Evolutionary conservation across 2,329 filamentous ascomycete genomes (phyloP).

Genomic region (Ustulina deusta): DNA sequence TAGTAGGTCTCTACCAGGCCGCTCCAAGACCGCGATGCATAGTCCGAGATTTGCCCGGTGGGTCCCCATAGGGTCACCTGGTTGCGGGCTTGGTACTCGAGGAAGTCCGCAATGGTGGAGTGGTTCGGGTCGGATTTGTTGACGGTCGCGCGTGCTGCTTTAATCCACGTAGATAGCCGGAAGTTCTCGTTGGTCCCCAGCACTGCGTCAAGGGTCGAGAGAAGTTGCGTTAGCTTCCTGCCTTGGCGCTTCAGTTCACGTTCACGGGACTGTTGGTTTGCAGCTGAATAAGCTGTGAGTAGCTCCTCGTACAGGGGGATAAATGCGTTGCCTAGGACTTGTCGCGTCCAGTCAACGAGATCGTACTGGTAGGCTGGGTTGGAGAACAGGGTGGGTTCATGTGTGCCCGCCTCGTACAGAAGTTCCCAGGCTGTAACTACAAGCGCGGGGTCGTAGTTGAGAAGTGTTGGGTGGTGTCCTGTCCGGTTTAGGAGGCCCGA

Average conservation of each 20-base stretch:
- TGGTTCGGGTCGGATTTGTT: conserved; percentile 27
- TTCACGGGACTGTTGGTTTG: not conserved
- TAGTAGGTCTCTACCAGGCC: conserved; percentile 38
- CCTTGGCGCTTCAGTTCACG: conserved; percentile 24
- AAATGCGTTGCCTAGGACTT: conserved; percentile 39
- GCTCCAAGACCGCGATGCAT: conserved; percentile 39
- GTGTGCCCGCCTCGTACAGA: conserved; percentile 33
- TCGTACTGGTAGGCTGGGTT: conserved; percentile 41
- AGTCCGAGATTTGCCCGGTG: conserved; percentile 35
- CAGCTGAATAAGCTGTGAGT: conserved; percentile 27
- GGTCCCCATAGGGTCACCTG: conserved; percentile 41
- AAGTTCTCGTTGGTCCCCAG: conserved; percentile 37
- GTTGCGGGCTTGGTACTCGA: conserved; percentile 41
- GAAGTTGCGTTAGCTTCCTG: conserved; percentile 29
- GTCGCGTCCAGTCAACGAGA: conserved; percentile 40
- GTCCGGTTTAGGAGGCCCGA: conserved; percentile 36
- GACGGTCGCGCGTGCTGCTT: conserved; percentile 32
- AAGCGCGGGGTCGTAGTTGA: conserved; percentile 38
- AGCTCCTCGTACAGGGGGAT: conserved; percentile 37
- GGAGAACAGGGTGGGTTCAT: conserved; percentile 28
- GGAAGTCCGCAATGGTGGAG: conserved; percentile 32
- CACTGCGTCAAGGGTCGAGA: conserved; percentile 34
- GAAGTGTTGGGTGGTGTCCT: conserved; percentile 38
- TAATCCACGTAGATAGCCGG: conserved; percentile 37
- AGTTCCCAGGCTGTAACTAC: conserved; percentile 36